These are phyloP conservation scores for Microbotryomycetes sp. DNA, from an alignment of 1,284 basidiomycete genomes.

Conservation along the genomic window DNA sequence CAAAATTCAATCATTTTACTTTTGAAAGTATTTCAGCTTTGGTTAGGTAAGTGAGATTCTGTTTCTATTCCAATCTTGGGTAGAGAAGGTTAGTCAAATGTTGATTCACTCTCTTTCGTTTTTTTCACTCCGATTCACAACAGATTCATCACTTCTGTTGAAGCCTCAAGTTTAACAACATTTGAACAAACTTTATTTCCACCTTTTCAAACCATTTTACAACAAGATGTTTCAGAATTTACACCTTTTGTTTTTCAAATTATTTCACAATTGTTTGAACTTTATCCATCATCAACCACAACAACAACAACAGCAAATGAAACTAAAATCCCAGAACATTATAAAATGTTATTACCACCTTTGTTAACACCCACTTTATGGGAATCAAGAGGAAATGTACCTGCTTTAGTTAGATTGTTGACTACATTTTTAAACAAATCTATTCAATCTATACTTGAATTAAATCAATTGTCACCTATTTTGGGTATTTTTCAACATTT, in stretches of 20 bases:
- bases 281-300: constrained; percentile 57
- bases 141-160: constrained; percentile 72
- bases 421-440: constrained; percentile 77
- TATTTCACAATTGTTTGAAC: constrained; percentile 88
- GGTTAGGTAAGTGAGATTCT: constrained; percentile 55
- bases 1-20: constrained; percentile 93
- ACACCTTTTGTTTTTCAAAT: constrained; percentile 97
- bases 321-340: constrained; percentile 65
- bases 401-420: constrained; percentile 82
- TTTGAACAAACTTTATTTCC: constrained; percentile 75
- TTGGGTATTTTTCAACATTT: constrained; percentile 84
- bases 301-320: no score
- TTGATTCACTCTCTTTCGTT: neutral
- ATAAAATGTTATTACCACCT: constrained; percentile 71
- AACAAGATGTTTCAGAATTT: constrained; percentile 92
- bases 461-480: constrained; percentile 69
- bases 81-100: no score
- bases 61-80: no score
- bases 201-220: constrained; percentile 79
- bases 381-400: constrained; percentile 94
- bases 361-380: constrained; percentile 81
- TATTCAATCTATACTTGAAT: constrained; percentile 58
- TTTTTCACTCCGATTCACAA: neutral
- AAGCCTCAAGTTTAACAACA: constrained; percentile 57
- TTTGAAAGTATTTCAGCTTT: constrained; percentile 92